phyloP scores from a whole-genome alignment of 2,329 filamentous ascomycete species.

The Waltergamsia citrina region DNA sequence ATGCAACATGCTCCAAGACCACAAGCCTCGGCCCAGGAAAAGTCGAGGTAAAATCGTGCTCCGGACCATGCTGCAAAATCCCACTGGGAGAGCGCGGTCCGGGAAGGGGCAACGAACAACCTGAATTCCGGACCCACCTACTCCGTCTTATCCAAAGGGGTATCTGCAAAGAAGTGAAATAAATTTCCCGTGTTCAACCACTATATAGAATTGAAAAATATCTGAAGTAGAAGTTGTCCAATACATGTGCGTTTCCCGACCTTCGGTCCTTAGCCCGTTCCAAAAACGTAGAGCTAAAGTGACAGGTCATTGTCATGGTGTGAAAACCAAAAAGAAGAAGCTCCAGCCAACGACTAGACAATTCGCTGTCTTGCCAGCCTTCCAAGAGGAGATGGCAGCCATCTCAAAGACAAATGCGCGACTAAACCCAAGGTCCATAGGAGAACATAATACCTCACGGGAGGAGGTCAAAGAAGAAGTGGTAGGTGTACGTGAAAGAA shows the following conservation, averaged over 20 bases:
- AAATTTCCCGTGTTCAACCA: slow-evolving; percentile 1
- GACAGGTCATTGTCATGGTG: slow-evolving; percentile 2
- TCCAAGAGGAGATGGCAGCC: background rate
- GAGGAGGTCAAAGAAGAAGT: background rate
- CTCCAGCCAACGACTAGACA: background rate
- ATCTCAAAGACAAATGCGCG: background rate
- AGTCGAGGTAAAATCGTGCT: background rate
- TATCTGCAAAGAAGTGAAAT: slow-evolving; percentile 4
- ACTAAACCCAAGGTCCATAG: background rate
- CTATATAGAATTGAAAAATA: slow-evolving; percentile 2
- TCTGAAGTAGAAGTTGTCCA: slow-evolving; percentile 1
- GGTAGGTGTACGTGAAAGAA: too few species aligned
- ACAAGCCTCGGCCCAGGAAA: slow-evolving; percentile 1
- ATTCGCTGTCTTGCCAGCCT: background rate
- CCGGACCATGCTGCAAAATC: slow-evolving; percentile 1
- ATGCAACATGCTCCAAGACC: slow-evolving; percentile 1
- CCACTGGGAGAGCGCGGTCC: slow-evolving; percentile 2
- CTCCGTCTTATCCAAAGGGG: slow-evolving; percentile 1
- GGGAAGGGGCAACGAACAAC: background rate
- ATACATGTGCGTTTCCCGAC: background rate
- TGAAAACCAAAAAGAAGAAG: background rate
- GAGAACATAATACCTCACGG: background rate
- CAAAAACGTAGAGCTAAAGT: slow-evolving; percentile 1
- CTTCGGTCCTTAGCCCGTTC: background rate
- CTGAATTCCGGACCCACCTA: background rate